These are phyloP conservation scores for Protea cynaroides DNA, from an alignment of 164 flowering plant genomes.

Conservation along the genomic window DNA sequence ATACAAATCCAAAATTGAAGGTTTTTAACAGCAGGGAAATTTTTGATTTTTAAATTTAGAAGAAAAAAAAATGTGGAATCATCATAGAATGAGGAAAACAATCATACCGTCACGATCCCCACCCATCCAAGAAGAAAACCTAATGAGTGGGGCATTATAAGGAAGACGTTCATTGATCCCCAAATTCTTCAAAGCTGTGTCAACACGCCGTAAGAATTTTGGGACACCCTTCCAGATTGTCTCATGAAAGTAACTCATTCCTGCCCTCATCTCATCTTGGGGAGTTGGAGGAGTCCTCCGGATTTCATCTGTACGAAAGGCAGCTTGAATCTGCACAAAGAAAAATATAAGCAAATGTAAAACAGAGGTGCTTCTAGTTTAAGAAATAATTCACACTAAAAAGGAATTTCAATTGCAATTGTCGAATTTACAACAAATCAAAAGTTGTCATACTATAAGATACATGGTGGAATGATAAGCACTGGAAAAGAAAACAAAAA, in stretches of 20 bases:
- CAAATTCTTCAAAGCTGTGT: constrained; percentile 93
- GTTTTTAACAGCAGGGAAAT: no score
- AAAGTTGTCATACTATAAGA: background rate
- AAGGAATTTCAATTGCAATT: background rate
- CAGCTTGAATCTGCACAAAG: constrained; percentile 85
- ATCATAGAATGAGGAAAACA: background rate
- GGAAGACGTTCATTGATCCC: constrained; percentile 97
- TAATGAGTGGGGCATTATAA: constrained; percentile 94
- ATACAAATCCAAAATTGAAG: no score
- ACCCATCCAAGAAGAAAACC: constrained; percentile 99
- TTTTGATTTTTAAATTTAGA: no score
- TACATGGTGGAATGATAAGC: no score
- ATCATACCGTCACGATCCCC: constrained; percentile 97
- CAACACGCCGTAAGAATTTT: constrained; percentile 87
- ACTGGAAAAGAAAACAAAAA: no score
- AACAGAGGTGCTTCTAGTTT: background rate
- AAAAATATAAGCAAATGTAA: constrained; percentile 6
- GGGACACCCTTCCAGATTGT: constrained; percentile 99
- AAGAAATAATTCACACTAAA: background rate
- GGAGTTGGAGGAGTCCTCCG: constrained; percentile 96
- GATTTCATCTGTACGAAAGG: constrained; percentile 97
- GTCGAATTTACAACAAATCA: no score
- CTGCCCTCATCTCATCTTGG: constrained; percentile 99
- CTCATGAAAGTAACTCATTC: constrained; percentile 99
- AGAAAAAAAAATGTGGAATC: no score